Evolutionary conservation across 176 grass and related monocot species (phyloP).

Genomic region (Cenchrus fungigraminus): DNA sequence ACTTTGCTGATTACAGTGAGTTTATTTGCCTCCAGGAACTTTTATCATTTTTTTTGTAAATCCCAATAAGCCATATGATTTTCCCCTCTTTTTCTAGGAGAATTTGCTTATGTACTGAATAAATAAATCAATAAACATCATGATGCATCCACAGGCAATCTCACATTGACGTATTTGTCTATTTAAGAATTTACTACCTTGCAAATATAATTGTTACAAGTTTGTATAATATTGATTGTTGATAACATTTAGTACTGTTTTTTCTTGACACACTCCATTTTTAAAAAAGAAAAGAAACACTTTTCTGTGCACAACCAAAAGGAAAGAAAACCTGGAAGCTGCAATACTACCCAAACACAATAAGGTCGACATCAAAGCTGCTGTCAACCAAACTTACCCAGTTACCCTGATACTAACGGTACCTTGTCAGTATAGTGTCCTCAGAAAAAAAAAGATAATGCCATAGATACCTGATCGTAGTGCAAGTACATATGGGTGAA

Average conservation of each 20-base stretch:
- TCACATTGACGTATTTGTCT: neutral
- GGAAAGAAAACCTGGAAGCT: neutral
- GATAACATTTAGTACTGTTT: too few species aligned
- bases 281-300: neutral
- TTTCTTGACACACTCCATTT: neutral
- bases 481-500: conserved; percentile 63
- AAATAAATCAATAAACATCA: neutral
- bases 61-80: neutral
- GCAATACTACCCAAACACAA: neutral
- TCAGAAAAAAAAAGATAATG: neutral
- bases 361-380: neutral
- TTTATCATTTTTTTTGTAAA: neutral
- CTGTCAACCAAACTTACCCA: too few species aligned
- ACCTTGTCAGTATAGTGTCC: neutral
- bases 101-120: neutral
- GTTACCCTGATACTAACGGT: neutral
- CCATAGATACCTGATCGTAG: conserved; percentile 73
- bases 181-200: neutral
- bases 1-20: neutral
- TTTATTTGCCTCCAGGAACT: neutral
- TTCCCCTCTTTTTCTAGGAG: neutral
- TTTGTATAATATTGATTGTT: neutral
- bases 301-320: neutral
- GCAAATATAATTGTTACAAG: neutral
- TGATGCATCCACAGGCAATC: neutral